phyloP scores from a whole-genome alignment of 2,329 filamentous ascomycete species.

The Aspergillus eucalypticola region DNA sequence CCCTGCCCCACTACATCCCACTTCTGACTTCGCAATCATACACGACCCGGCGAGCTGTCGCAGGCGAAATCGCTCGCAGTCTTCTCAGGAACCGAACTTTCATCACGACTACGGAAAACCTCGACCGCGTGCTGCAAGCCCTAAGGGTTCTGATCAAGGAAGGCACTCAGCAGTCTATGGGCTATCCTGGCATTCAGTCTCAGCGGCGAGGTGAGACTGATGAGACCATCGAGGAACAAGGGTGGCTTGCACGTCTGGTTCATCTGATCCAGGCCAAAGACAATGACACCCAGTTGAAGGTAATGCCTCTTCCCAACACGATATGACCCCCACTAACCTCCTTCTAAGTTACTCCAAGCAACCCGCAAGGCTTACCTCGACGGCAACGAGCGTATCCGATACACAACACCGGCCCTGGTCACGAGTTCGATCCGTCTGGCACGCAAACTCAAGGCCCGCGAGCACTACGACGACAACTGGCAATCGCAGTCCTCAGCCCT shows the following conservation, averaged over 20 bases:
- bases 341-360: conserved; percentile 71
- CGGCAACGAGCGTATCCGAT: conserved; percentile 92
- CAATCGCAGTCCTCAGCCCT: conserved; percentile 73
- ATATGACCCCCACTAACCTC: conserved; percentile 17
- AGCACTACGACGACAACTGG: conserved; percentile 81
- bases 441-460: conserved; percentile 81
- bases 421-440: conserved; percentile 89
- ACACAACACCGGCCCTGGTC: conserved; percentile 88
- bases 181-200: conserved; percentile 74
- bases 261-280: conserved; percentile 80
- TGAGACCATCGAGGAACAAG: conserved; percentile 96
- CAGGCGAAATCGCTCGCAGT: conserved; percentile 79
- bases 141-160: conserved; percentile 92
- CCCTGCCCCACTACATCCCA: conserved; percentile 87
- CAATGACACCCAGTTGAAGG: conserved; percentile 91
- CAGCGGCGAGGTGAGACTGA: conserved; percentile 86
- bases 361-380: conserved; percentile 83
- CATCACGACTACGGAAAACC: conserved; percentile 74
- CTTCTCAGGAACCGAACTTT: conserved; percentile 79
- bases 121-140: conserved; percentile 86
- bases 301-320: conserved; percentile 25
- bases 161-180: conserved; percentile 77
- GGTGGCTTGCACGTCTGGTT: conserved; percentile 89
- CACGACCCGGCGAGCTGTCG: conserved; percentile 84
- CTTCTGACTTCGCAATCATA: conserved; percentile 91